These are phyloP conservation scores for Phaeosphaeriaceae sp. DNA, from an alignment of 2,329 filamentous ascomycete genomes.

Conservation along the genomic window DNA sequence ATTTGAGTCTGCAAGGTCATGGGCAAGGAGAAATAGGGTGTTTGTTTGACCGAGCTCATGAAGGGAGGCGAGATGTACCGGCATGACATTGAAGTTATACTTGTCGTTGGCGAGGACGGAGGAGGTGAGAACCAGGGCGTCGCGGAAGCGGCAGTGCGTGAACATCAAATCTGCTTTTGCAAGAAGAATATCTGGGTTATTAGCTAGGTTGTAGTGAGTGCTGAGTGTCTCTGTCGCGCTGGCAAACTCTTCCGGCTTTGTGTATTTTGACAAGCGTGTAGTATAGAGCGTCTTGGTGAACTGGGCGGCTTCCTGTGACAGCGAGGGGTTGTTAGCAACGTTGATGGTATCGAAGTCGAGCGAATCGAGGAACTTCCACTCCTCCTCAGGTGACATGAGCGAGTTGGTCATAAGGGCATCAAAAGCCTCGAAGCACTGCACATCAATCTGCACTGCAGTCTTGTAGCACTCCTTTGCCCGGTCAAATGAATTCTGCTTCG, in stretches of 20 bases:
- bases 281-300: slow-evolving; percentile 97
- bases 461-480: slow-evolving; percentile 98
- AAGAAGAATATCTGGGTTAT: slow-evolving; percentile 88
- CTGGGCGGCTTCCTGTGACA: slow-evolving; percentile 84
- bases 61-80: slow-evolving; percentile 87
- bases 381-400: slow-evolving; percentile 85
- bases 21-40: slow-evolving; percentile 86
- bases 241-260: slow-evolving; percentile 81
- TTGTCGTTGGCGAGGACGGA: slow-evolving; percentile 82
- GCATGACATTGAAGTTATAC: slow-evolving; percentile 88
- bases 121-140: slow-evolving; percentile 83
- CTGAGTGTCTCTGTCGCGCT: slow-evolving; percentile 88
- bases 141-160: slow-evolving; percentile 91
- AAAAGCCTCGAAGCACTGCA: slow-evolving; percentile 98
- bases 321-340: slow-evolving; percentile 67
- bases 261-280: slow-evolving; percentile 92
- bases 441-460: slow-evolving; percentile 93
- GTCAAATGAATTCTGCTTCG: slow-evolving; percentile 96
- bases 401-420: slow-evolving; percentile 98
- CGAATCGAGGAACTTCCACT: slow-evolving; percentile 86
- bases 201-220: slow-evolving; percentile 86
- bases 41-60: slow-evolving; percentile 89
- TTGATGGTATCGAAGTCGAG: slow-evolving; percentile 87
- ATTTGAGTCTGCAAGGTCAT: slow-evolving; percentile 89
- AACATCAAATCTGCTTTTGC: slow-evolving; percentile 90